These are phyloP conservation scores for Termitomyces sp. DNA, from an alignment of 768 basidiomycete genomes.

Conservation along the genomic window DNA sequence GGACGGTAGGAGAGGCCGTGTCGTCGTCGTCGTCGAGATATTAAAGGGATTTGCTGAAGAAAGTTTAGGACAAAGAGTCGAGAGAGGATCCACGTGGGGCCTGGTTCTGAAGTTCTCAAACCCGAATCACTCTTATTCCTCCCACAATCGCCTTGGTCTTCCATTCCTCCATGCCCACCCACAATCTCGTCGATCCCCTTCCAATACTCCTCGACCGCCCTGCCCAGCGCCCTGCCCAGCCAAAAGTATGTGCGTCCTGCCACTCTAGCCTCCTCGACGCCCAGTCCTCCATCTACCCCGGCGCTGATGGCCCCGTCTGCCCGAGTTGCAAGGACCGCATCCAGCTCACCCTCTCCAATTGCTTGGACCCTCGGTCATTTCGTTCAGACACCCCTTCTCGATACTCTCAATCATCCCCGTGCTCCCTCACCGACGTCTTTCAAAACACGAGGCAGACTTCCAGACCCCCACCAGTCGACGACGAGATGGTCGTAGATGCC, in stretches of 20 bases:
- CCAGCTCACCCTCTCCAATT: no score
- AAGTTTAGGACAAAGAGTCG: background rate
- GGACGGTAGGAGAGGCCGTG: background rate
- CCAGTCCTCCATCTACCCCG: conserved; percentile 15
- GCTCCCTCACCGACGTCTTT: conserved; percentile 20
- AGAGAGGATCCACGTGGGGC: conserved; percentile 15
- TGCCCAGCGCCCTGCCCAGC: conserved; percentile 31
- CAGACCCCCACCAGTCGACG: conserved; percentile 23
- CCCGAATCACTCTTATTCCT: background rate
- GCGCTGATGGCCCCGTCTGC: conserved; percentile 39
- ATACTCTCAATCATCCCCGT: conserved; percentile 19
- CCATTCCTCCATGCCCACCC: conserved; percentile 47
- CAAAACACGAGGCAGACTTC: conserved; percentile 27
- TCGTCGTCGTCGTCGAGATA: background rate
- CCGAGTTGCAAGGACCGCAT: conserved; percentile 42
- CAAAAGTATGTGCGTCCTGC: conserved; percentile 44
- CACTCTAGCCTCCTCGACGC: conserved; percentile 37
- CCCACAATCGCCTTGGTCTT: conserved; percentile 5
- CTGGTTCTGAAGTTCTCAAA: background rate
- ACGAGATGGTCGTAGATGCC: conserved; percentile 31
- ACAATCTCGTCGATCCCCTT: conserved; percentile 27
- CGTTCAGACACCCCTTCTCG: conserved; percentile 26
- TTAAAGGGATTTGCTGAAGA: background rate
- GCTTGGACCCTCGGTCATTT: conserved; percentile 13
- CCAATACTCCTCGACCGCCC: conserved; percentile 21